Base-by-base conservation (phyloP, 1,139 yeast genomes). In the Kurtzmaniella quercitrusa region DNA sequence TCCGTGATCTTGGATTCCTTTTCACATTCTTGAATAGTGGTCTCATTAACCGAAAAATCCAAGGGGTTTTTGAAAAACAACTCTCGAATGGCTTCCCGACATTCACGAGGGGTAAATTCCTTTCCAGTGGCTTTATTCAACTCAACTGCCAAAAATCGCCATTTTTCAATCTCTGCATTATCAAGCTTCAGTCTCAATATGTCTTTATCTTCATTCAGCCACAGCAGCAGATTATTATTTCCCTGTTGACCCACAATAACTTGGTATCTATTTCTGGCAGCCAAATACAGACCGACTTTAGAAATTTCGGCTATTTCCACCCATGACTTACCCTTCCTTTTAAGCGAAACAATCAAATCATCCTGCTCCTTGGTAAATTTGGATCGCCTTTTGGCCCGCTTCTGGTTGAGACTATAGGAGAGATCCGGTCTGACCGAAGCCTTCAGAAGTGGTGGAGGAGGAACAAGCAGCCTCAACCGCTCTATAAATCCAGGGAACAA, bases 241-340 rank as follows among this genome's bases (percentile, higher is more conserved):
- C 94, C 93, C 53, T 85, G 94, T 57, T 85, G 94, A 2, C 94
- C 94, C 46, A 85, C 84, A 42, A 85, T 71, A 5, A 85, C 94
- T 57, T 85, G 94, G 55, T 85, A 85, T 47, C 94, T 63, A 57
- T 85, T 85, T 45, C 94, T 65, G 0, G 91, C 93, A 0, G 93
- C 88, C 38, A 85, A 63, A 48, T 80, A 82, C 39, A 82, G 76
- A 9, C 84, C 86, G 28, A 85, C 84, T 9, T 78, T 75, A 2
- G 88, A 76, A 2, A 74, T 66, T 45, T 80, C 82, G 0, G 91
- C 89, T 41, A 85, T 85, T 49, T 84, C 88, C 6, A 77, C 81
- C 94, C 94, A 85, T 3, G 79, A 66, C 49, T 76, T 77, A 21
- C 91, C 89, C 42, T 74, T 74, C 44, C 71, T 71, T 58, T 85